phyloP scores from a whole-genome alignment of 352 stramenopile species.

The Pythium guiyangense region DNA sequence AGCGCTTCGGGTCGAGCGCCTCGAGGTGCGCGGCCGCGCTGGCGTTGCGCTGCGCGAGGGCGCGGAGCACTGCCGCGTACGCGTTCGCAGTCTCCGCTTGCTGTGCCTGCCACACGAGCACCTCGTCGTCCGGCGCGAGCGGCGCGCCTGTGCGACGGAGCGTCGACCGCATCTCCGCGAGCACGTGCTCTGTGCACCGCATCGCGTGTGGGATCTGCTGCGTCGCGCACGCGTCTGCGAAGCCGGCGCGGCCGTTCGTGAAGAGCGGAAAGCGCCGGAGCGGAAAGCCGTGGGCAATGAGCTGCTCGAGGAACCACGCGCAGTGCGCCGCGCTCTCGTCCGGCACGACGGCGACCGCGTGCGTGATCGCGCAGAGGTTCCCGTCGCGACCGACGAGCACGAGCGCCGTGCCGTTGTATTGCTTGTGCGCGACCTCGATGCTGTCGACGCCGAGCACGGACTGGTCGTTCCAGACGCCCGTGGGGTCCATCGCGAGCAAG shows the following conservation, averaged over 20 bases:
- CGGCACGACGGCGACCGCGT: constrained; percentile 33
- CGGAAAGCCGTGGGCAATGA: constrained; percentile 40
- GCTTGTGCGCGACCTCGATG: constrained; percentile 17
- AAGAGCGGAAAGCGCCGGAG: constrained; percentile 36
- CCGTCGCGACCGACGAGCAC: constrained; percentile 32
- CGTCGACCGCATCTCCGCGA: constrained; percentile 23
- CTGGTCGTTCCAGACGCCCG: constrained; percentile 34
- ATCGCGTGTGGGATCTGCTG: constrained; percentile 29
- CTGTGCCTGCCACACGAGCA: constrained; percentile 34
- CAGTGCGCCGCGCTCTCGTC: constrained; percentile 24
- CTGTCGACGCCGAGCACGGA: constrained; percentile 34
- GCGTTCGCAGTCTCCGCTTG: constrained; percentile 34
- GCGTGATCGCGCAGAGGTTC: constrained; percentile 29
- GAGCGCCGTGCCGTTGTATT: constrained; percentile 27
- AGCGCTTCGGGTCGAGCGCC: constrained; percentile 25
- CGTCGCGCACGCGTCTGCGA: constrained; percentile 16
- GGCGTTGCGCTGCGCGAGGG: constrained; percentile 28
- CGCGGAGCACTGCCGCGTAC: constrained; percentile 21
- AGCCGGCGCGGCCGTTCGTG: constrained; percentile 20
- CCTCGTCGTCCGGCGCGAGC: constrained; percentile 20
- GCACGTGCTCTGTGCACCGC: constrained; percentile 30
- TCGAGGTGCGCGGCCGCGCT: constrained; percentile 31
- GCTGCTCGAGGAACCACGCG: constrained; percentile 40
- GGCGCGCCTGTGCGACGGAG: constrained; percentile 10
- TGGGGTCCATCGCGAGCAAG: constrained; percentile 35